These are phyloP conservation scores for Apodospora peruviana DNA, from an alignment of 495 filamentous ascomycete genomes.

Conservation along the genomic window DNA sequence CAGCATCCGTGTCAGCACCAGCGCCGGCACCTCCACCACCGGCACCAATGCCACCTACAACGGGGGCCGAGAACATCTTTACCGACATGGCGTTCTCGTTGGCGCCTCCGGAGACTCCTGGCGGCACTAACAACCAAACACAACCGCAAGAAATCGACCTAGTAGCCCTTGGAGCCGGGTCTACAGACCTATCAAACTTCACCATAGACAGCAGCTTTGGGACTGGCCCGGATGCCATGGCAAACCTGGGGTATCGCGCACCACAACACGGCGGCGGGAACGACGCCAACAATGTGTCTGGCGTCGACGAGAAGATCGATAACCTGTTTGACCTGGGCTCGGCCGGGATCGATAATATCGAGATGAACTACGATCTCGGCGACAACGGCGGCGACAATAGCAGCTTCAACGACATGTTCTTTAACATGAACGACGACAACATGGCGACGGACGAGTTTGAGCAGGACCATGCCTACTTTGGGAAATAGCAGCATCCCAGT, in stretches of 20 bases:
- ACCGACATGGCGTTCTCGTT: slow-evolving; percentile 43
- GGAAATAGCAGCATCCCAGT: not conserved
- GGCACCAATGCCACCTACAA: slow-evolving; percentile 1
- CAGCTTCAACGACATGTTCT: slow-evolving; percentile 35
- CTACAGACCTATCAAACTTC: not conserved
- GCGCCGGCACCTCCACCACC: slow-evolving; percentile 1
- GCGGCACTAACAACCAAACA: not conserved
- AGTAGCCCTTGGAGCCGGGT: slow-evolving; percentile 1
- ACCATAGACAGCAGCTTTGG: slow-evolving; percentile 10
- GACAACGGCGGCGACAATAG: slow-evolving; percentile 27
- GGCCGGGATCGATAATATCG: slow-evolving; percentile 28
- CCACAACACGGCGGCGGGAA: not conserved
- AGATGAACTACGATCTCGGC: slow-evolving; percentile 29
- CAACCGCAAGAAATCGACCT: slow-evolving; percentile 5
- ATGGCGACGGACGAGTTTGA: slow-evolving; percentile 28
- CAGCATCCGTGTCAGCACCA: slow-evolving; percentile 8
- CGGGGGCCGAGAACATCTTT: slow-evolving; percentile 24
- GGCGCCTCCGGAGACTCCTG: slow-evolving; percentile 25
- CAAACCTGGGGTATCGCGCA: slow-evolving; percentile 16
- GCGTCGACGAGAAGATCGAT: slow-evolving; percentile 29
- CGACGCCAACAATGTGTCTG: slow-evolving; percentile 13
- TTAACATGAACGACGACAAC: slow-evolving; percentile 25
- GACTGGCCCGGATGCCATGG: slow-evolving; percentile 7
- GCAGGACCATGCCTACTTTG: slow-evolving; percentile 28
- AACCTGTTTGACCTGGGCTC: slow-evolving; percentile 33